Evolutionary conservation across 2,329 filamentous ascomycete species (phyloP).

Genomic region (Verticillium nonalfalfae): DNA sequence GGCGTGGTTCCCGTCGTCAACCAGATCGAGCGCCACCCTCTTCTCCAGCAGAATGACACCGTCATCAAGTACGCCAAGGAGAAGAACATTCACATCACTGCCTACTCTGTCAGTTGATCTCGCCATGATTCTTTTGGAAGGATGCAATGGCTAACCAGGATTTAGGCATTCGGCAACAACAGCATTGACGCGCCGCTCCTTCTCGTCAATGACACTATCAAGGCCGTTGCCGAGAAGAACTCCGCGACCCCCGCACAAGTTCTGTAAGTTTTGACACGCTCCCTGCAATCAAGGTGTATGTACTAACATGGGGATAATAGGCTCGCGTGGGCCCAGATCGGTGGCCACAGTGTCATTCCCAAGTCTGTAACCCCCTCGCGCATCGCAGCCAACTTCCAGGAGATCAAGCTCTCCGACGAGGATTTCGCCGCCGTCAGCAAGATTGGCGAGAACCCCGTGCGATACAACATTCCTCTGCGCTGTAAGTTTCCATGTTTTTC

Average conservation of each 20-base stretch:
- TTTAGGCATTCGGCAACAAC: slow-evolving; percentile 38
- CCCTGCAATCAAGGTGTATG: too few species aligned
- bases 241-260: slow-evolving; percentile 35
- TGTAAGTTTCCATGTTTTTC: slow-evolving; percentile 23
- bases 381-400: slow-evolving; percentile 64
- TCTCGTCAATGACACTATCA: slow-evolving; percentile 49
- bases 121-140: background rate
- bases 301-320: background rate
- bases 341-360: slow-evolving; percentile 66
- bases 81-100: slow-evolving; percentile 61
- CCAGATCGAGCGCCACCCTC: slow-evolving; percentile 64
- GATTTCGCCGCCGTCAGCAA: slow-evolving; percentile 55
- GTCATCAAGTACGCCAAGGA: slow-evolving; percentile 54
- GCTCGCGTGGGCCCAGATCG: slow-evolving; percentile 51
- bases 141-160: background rate
- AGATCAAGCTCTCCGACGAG: slow-evolving; percentile 53
- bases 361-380: slow-evolving; percentile 64
- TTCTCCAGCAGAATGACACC: slow-evolving; percentile 49
- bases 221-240: slow-evolving; percentile 46
- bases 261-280: slow-evolving; percentile 12
- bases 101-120: slow-evolving; percentile 42
- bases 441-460: slow-evolving; percentile 46
- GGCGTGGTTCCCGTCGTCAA: slow-evolving; percentile 57
- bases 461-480: slow-evolving; percentile 36
- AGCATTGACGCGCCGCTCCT: slow-evolving; percentile 39